phyloP scores from a whole-genome alignment of 2,329 filamentous ascomycete genomes.

The Coniochaeta sp. region DNA sequence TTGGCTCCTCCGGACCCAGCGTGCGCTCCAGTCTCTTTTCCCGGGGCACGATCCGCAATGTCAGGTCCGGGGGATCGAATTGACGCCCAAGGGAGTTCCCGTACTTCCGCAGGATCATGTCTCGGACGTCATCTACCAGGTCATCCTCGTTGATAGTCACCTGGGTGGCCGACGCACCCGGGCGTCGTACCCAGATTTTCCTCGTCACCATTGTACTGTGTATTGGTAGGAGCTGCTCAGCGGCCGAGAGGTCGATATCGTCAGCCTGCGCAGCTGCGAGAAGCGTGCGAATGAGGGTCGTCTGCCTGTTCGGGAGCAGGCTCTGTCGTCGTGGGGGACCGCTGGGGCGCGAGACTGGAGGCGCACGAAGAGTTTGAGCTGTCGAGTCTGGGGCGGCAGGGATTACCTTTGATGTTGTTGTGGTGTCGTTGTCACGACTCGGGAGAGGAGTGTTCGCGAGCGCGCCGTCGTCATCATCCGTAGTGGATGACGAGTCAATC shows the following conservation, averaged over 20 bases:
- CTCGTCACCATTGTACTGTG: conserved; percentile 52
- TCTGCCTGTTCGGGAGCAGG: conserved; percentile 35
- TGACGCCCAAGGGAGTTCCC: conserved; percentile 81
- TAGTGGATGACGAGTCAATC: background rate
- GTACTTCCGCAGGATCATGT: conserved; percentile 89
- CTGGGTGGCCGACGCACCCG: conserved; percentile 76
- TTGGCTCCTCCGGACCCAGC: conserved; percentile 79
- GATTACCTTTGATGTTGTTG: background rate
- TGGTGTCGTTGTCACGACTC: background rate
- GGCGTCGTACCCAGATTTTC: conserved; percentile 93
- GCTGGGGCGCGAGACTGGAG: conserved; percentile 11
- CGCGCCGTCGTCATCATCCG: background rate
- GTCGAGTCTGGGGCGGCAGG: conserved; percentile 6
- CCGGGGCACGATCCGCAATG: conserved; percentile 67
- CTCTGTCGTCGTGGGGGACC: conserved; percentile 32
- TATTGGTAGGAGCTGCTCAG: conserved; percentile 22
- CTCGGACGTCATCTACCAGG: conserved; percentile 88
- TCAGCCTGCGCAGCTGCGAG: conserved; percentile 35
- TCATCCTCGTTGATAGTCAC: conserved; percentile 82
- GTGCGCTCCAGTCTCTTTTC: conserved; percentile 59
- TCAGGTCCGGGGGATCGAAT: conserved; percentile 87
- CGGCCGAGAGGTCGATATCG: conserved; percentile 27
- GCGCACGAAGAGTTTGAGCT: conserved; percentile 15
- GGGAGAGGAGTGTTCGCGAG: background rate
- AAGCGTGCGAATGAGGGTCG: conserved; percentile 42